phyloP scores from a whole-genome alignment of 805 yeast species.

The Monosporozyma siamensis region DNA sequence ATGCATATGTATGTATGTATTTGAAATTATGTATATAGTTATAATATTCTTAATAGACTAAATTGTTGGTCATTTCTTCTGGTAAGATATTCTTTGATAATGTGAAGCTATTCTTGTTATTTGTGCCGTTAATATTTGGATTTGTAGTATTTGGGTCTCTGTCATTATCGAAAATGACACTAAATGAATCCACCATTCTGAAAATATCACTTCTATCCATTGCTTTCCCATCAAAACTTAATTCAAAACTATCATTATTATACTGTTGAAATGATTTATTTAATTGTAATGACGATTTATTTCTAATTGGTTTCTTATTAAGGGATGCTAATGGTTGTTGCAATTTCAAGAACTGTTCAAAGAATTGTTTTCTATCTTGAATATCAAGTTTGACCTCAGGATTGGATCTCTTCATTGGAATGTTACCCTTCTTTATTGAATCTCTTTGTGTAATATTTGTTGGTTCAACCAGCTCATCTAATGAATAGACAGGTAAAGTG shows the following conservation, averaged over 20 bases:
- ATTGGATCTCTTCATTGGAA: background rate
- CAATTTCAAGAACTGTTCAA: background rate
- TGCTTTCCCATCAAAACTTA: slow-evolving; percentile 40
- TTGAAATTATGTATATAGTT: background rate
- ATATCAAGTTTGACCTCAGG: background rate
- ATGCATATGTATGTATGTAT: background rate
- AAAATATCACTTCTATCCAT: slow-evolving; percentile 36
- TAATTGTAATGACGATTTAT: background rate
- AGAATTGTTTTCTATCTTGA: background rate
- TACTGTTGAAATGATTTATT: slow-evolving; percentile 1
- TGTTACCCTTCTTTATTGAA: background rate
- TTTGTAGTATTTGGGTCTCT: slow-evolving; percentile 8
- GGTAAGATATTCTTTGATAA: slow-evolving; percentile 10
- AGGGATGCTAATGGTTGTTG: too few relatives aligned
- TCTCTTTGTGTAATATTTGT: too few relatives aligned
- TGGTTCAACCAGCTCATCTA: background rate
- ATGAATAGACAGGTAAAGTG: background rate
- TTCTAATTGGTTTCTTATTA: background rate
- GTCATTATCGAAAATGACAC: slow-evolving; percentile 31
- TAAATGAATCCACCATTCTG: slow-evolving; percentile 33
- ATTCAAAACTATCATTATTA: slow-evolving; percentile 29
- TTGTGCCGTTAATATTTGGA: slow-evolving; percentile 2
- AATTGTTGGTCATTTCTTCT: slow-evolving; percentile 10
- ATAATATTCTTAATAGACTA: slow-evolving; percentile 1
- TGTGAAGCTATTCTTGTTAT: background rate